Base-by-base conservation (phyloP, 2,329 filamentous ascomycete species). In the Thyridium curvatum region DNA sequence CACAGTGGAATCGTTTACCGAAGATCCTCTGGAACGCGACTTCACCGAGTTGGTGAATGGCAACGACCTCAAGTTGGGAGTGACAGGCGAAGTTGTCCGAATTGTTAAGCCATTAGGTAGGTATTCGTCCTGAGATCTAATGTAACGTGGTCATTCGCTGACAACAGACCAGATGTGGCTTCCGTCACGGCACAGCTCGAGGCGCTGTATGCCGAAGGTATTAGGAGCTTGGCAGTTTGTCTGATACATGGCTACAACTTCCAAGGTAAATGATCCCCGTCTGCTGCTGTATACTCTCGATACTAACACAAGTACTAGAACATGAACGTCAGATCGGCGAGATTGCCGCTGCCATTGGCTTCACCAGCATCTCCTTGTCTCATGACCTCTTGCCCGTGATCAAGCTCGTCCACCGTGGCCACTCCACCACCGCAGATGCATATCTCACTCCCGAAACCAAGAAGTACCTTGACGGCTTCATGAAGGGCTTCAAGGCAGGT, bases 201-300 rank as follows among this genome's bases (percentile, higher is more conserved):
- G 49, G 62, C 69, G 4, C 64, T 85, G 1, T 81, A 74, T 45
- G 69, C 78, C 38, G 63, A 71, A 8, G 81, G 82, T 1, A 68
- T 84, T 47, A 68, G 68, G 46, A 84, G 79, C 47, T 77, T 86
- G 44, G 81, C 82, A 4, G 79, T 86, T 12, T 84, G 79, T 47
- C 61, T 86, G 39, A 82, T 85, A 72, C 82, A 86, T 52, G 77
- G 78, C 15, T 86, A 86, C 53, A 85, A 79, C 3, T 87, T 78
- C 52, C 80, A 79, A 6, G 68, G 75, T 26, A 81, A 85, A 45
- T 14, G 13, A 9, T 17, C 9, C 10, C 12, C 10, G 18, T 28
- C n/a, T 26, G 5, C 18, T n/a, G 16, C 18, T 28, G 21, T 6
- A 26, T 6, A 6, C 21, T 26, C 10, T 10, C 21, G 6, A 26